Conservation (phyloP, 108 stramenopile genomes). For the Cyclostephanos tholiformis region DNA sequence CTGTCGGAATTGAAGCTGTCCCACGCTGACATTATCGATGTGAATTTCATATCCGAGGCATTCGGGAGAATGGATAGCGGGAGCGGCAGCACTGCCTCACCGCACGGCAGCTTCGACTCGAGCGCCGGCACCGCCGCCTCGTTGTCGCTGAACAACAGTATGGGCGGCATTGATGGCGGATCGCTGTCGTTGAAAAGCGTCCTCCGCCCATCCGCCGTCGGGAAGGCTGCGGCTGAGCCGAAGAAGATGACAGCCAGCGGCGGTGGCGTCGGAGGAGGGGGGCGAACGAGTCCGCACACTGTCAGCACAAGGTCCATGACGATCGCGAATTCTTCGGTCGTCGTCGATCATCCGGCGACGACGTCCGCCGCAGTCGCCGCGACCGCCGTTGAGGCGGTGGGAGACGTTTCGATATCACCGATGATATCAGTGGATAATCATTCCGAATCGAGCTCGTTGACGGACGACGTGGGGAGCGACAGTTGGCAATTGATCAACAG, state of each 20-base stretch:
- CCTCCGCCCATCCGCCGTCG: no score
- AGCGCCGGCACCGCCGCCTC: neutral
- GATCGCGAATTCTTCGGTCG: slow-evolving; percentile 13
- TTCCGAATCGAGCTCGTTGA: slow-evolving; percentile 50
- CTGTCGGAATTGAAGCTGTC: slow-evolving; percentile 64
- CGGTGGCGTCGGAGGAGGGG: slow-evolving; percentile 13
- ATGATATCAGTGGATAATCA: slow-evolving; percentile 41
- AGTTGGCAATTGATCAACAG: neutral
- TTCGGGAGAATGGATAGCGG: neutral
- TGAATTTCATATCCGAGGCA: slow-evolving; percentile 11
- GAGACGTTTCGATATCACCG: slow-evolving; percentile 9
- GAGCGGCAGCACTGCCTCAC: neutral
- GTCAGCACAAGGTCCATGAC: slow-evolving; percentile 44
- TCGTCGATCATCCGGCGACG: slow-evolving; percentile 7
- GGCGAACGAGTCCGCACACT: slow-evolving; percentile 32
- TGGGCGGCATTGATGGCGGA: slow-evolving; percentile 1
- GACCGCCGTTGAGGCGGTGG: neutral
- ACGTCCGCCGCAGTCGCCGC: neutral
- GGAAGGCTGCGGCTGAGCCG: neutral
- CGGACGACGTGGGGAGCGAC: slow-evolving; percentile 35
- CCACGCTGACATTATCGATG: slow-evolving; percentile 37
- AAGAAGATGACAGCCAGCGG: slow-evolving; percentile 1
- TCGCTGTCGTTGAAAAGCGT: no score
- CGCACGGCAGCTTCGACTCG: neutral
- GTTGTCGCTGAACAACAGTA: neutral